phyloP scores from a whole-genome alignment of 305 asterid species.

The Galium porrigens region DNA sequence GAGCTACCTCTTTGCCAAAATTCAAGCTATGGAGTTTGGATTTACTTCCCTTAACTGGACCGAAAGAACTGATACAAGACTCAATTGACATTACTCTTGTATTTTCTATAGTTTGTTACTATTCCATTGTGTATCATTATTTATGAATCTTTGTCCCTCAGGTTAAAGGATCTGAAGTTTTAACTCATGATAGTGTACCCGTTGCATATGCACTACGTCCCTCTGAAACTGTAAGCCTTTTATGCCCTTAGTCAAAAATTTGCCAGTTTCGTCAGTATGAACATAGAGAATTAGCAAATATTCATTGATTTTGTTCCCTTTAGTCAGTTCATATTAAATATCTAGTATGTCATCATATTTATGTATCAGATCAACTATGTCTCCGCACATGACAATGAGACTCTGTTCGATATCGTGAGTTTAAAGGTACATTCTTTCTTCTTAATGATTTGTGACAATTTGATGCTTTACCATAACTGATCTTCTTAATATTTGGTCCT shows the following conservation, averaged over 20 bases:
- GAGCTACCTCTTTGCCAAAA: neutral
- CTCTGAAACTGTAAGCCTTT: constrained; percentile 60
- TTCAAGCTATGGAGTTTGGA: neutral
- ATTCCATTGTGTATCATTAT: neutral
- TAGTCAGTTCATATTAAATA: neutral
- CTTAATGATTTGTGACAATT: neutral
- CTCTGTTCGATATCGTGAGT: constrained; percentile 73
- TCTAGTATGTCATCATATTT: constrained; percentile 8
- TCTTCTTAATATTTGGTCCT: neutral
- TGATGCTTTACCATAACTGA: constrained; percentile 15
- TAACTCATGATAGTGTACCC: constrained; percentile 48
- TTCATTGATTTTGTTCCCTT: neutral
- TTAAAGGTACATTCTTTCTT: constrained; percentile 47
- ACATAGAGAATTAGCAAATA: neutral
- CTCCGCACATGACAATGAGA: constrained; percentile 96
- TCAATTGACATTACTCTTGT: neutral
- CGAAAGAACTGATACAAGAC: neutral
- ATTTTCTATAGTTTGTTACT: constrained; percentile 3
- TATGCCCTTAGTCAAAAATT: neutral
- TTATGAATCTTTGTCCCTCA: constrained; percentile 21
- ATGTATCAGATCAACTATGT: constrained; percentile 64
- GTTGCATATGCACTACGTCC: constrained; percentile 75
- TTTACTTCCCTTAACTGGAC: neutral
- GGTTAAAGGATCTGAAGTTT: constrained; percentile 84
- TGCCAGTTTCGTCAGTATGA: neutral